phyloP scores from a whole-genome alignment of 2,329 filamentous ascomycete genomes.

The Clarireedia homoeocarpa region DNA sequence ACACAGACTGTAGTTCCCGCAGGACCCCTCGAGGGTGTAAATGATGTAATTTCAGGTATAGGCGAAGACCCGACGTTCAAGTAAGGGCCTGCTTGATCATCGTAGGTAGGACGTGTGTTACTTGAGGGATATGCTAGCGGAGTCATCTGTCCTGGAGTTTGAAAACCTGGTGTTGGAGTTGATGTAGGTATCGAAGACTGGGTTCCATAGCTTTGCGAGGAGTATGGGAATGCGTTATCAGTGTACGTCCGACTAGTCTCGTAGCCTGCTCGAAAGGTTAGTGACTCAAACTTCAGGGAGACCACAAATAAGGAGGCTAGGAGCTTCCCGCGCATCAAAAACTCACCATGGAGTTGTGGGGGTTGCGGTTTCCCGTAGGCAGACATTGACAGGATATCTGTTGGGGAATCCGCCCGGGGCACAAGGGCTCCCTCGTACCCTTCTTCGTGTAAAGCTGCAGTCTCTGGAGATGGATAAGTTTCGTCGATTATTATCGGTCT shows the following conservation, averaged over 20 bases:
- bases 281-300: background rate
- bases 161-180: constrained; percentile 21
- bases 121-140: constrained; percentile 35
- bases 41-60: constrained; percentile 58
- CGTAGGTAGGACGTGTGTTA: constrained; percentile 44
- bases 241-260: constrained; percentile 25
- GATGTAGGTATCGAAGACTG: constrained; percentile 40
- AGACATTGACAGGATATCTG: constrained; percentile 59
- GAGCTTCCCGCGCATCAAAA: constrained; percentile 26
- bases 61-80: constrained; percentile 53
- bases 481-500: constrained; percentile 31
- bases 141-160: constrained; percentile 24
- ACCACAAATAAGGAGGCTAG: constrained; percentile 3
- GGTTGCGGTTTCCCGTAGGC: constrained; percentile 71
- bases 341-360: constrained; percentile 76
- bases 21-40: constrained; percentile 59
- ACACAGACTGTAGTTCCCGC: constrained; percentile 65
- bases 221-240: constrained; percentile 39
- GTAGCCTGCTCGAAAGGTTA: constrained; percentile 23
- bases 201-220: constrained; percentile 40
- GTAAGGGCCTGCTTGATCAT: constrained; percentile 59
- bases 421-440: constrained; percentile 30
- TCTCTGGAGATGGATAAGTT: constrained; percentile 29
- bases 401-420: constrained; percentile 27
- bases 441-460: constrained; percentile 30